Conservation (phyloP, 352 stramenopile species). For the Peronospora tabacina region DNA sequence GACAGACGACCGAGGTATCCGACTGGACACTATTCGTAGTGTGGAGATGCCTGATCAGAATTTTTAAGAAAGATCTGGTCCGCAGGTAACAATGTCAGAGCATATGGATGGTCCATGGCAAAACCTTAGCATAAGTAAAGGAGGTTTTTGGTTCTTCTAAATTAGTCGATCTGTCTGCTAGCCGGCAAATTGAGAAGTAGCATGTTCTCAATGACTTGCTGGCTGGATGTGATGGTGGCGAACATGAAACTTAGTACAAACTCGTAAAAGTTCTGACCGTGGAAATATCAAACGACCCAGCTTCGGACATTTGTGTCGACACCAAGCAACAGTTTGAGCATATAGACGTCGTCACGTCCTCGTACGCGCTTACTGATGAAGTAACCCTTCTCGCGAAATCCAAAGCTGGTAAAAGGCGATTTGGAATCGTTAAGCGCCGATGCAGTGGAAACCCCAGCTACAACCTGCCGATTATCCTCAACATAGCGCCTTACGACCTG, state of each 20-base stretch:
- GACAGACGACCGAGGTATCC: too few relatives aligned
- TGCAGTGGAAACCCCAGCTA: conserved; percentile 34
- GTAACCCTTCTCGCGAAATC: conserved; percentile 37
- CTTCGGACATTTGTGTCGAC: conserved; percentile 26
- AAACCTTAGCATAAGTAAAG: too few relatives aligned
- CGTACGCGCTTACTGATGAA: conserved; percentile 31
- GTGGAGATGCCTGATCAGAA: too few relatives aligned
- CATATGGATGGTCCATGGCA: too few relatives aligned
- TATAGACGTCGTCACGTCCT: conserved; percentile 20
- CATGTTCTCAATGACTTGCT: conserved; percentile 35
- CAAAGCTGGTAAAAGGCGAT: conserved; percentile 27
- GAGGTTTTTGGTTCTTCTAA: neutral
- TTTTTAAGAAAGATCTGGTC: too few relatives aligned
- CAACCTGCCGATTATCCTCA: conserved; percentile 27
- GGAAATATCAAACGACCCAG: conserved; percentile 20
- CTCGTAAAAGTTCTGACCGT: conserved; percentile 31
- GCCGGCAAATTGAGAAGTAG: too few relatives aligned
- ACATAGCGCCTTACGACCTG: conserved; percentile 33
- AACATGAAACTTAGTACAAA: conserved; percentile 34
- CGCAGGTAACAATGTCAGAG: too few relatives aligned
- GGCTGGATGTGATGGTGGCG: conserved; percentile 27
- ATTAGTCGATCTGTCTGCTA: conserved; percentile 35
- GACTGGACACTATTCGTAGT: too few relatives aligned
- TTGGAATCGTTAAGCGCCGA: conserved; percentile 35
- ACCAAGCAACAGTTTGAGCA: conserved; percentile 38